A percentile compares a stretch with the other conserved stretches of the same genome.
These are phyloP conservation scores for Pichia membranifaciens DNA, from an alignment of 805 yeast species.

Conservation along the genomic window DNA sequence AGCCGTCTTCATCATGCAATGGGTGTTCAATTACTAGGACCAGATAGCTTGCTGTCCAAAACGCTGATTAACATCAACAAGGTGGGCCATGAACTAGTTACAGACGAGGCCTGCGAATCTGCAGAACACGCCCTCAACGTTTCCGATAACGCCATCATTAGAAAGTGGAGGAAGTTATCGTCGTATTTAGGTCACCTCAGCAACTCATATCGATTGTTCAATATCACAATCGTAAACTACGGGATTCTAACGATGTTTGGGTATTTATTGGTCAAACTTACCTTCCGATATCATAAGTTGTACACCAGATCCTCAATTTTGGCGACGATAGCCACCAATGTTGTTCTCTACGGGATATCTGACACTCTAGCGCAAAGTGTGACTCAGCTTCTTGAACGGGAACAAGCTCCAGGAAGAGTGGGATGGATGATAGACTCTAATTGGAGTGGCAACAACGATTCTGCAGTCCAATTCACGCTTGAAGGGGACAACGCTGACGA, in stretches of 20 bases:
- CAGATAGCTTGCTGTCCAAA: slow-evolving; percentile 3
- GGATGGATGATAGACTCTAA: not conserved
- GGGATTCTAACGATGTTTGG: slow-evolving; percentile 45
- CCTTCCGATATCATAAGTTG: slow-evolving; percentile 51
- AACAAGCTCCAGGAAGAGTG: no score
- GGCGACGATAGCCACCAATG: slow-evolving; percentile 77
- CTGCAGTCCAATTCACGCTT: not conserved
- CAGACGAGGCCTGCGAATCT: not conserved
- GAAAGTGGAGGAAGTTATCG: not conserved
- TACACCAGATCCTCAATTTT: slow-evolving; percentile 61
- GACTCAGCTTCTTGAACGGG: slow-evolving; percentile 17
- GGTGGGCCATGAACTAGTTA: not conserved
- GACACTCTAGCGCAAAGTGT: slow-evolving; percentile 85
- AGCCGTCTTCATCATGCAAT: not conserved
- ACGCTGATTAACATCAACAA: not conserved
- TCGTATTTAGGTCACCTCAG: slow-evolving; percentile 10
- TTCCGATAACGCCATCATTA: not conserved
- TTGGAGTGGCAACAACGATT: not conserved
- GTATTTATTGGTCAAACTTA: slow-evolving; percentile 43
- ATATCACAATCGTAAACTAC: slow-evolving; percentile 55
- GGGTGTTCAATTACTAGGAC: not conserved
- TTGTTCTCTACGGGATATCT: slow-evolving; percentile 81
- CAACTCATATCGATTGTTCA: slow-evolving; percentile 28
- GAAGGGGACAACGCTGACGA: not conserved
- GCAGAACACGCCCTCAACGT: not conserved